Conservation (phyloP, 139 green algal species). For the Chlorella sp. region DNA sequence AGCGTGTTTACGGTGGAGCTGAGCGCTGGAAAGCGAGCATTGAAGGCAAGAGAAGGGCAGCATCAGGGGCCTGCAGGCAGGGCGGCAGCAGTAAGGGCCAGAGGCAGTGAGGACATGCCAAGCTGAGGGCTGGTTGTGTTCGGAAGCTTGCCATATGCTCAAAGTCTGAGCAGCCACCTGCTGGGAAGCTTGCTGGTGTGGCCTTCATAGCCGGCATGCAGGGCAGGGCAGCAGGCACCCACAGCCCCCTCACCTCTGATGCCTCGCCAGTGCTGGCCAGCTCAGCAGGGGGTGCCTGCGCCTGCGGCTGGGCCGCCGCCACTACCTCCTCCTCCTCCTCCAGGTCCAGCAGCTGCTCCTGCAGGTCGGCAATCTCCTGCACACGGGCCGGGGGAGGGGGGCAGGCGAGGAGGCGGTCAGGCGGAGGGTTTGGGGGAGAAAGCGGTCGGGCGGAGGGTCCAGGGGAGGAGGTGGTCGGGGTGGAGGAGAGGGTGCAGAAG, state of each 20-base stretch:
- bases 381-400: too few species aligned
- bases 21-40: too few species aligned
- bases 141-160: too few species aligned
- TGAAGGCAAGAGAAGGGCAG: too few species aligned
- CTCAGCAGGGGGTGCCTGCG: background rate
- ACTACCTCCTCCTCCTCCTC: background rate
- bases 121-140: too few species aligned
- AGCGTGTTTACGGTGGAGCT: too few species aligned
- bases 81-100: background rate
- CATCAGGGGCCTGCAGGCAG: background rate
- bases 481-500: background rate
- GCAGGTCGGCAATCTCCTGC: background rate
- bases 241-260: background rate
- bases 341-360: slow-evolving; percentile 2
- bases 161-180: too few species aligned
- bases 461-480: background rate
- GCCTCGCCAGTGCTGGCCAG: background rate
- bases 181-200: too few species aligned
- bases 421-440: too few species aligned
- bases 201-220: too few species aligned
- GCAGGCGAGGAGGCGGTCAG: too few species aligned
- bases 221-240: background rate
- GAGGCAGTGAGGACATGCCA: background rate
- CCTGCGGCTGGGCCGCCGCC: background rate
- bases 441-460: background rate